Base-by-base conservation (phyloP, 352 stramenopile species). In the Phytopythium boreale region DNA sequence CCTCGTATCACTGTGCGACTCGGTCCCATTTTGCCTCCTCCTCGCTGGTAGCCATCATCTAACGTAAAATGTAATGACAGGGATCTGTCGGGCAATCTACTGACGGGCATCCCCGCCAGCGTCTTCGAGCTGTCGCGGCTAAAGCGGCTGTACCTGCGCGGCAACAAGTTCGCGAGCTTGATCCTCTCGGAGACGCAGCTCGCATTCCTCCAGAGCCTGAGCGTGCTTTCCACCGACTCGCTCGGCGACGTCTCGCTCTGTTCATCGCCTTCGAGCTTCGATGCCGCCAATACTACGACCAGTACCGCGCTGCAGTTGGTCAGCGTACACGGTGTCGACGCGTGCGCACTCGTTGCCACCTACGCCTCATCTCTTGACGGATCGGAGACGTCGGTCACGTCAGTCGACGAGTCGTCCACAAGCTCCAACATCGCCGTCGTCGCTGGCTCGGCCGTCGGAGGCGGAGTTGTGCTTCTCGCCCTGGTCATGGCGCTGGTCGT, bases 1-100 rank as follows among this genome's bases (percentile, higher is more conserved):
- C 31, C 63, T 90, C 37, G 66, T 64, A 26, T 77, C 73, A 26
- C 64, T 90, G 81, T 88, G 74, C 57, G 81, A 2, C 22, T 29
- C 2, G 36, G 4, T 17, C 29, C 15, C 31, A 36, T 8, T 19
- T 53, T 43, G 4, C 22, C 22, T 57, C n/a, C 19, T 14, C 50
- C 5, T 37, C 49, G 43, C n/a, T 39, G 50, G 37, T 36, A 31
- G 19, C 2, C 19, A 41, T 50, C 2, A 22, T 29, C 34, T 53
- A 31, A 24, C 34, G n/a, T n/a, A 4, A 1, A 7, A 19, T 19
- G 24, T 26, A 37, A 19, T 60, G 12, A 34, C 41, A 89, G 80
- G 9, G 81, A 90, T 60, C 31, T 90, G 12, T 75, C 81, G 5
- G 60, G 64, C 56, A 90, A 90, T 57, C 70, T 75, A 4, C 55